Evolutionary conservation across 345 rosid genomes (phyloP), one percentile per base, ranked within the genome.

Genomic region (Lumnitzera racemosa): DNA sequence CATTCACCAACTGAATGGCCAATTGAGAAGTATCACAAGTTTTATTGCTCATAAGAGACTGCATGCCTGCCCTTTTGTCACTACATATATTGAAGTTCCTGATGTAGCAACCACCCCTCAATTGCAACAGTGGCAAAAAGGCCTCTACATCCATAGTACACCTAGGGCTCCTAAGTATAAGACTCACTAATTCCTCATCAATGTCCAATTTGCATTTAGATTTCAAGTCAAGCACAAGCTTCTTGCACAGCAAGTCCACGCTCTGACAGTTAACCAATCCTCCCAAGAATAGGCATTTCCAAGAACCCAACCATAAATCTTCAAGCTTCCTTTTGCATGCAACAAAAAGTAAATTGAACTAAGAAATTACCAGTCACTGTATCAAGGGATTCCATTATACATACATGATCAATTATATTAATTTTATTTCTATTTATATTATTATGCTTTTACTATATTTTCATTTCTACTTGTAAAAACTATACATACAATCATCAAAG

Each of bases 291-390:
- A 84, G 54, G 68, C 57, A 77, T 63, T 81, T 85, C 97, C 89
- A 90, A 20, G 90, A 76, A 57, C 99, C 99, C 57, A 90, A 77
- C 99, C 97, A 90, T 57, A 79, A 72, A 61, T 83, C 95, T 84
- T 94, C 97, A 53, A 88, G 63, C 66, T 76, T 78, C 78, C 97
- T 88, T 36, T 36, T 36, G 10, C 43, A 36, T 3, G 36, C 36
- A 29, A 29, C 5, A 29, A 29, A 36, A 4, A 36, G 7, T 36
- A 36, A 36, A 36, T 36, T 36, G 4, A 36, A 36, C 43, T 36
- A 4, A 36, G 43, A 36, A 36, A 36, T 36, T 36, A 36, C 43
- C 10, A 9, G 43, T 36, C 7, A 36, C 5, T 27, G 31, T 27
- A 27, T 27, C 31, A 27, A 5, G 31, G 31, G 31, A 27, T 27